These are phyloP conservation scores for Blepharisma japonicum DNA, from an alignment of 73 alveolate genomes.

Conservation along the genomic window DNA sequence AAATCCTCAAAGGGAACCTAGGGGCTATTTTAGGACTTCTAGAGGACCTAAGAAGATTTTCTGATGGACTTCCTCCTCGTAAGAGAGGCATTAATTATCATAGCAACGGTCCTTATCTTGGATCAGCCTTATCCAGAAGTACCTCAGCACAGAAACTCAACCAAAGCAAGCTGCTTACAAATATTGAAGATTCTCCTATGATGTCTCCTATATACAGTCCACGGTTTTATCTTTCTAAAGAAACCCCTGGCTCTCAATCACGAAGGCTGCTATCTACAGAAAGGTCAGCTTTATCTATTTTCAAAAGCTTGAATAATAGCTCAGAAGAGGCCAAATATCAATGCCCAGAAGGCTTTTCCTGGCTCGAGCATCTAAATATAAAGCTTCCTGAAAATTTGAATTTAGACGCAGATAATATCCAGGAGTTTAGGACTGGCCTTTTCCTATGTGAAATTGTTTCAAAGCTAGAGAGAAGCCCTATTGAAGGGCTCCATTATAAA, in stretches of 20 bases:
- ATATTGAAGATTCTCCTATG: too few species aligned
- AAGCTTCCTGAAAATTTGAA: neutral
- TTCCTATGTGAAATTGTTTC: neutral
- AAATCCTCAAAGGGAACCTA: constrained; percentile 45
- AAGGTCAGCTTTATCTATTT: neutral
- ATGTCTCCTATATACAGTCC: neutral
- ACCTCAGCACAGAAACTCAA: constrained; percentile 19
- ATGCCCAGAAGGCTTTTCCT: neutral
- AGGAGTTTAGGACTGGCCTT: neutral
- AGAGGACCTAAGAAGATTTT: constrained; percentile 61
- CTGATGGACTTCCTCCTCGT: constrained; percentile 64
- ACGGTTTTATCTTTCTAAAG: neutral
- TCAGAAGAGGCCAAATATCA: neutral
- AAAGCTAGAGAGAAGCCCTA: neutral
- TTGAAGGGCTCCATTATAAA: constrained; percentile 13
- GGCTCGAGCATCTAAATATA: neutral
- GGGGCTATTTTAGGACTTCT: constrained; percentile 52
- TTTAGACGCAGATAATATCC: neutral
- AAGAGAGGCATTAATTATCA: constrained; percentile 49
- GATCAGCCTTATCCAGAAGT: constrained; percentile 15
- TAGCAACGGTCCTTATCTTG: constrained; percentile 64
- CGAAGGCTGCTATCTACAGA: neutral
- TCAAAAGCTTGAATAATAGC: neutral
- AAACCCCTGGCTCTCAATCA: neutral
- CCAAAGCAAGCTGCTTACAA: too few species aligned